Evolutionary conservation across 768 basidiomycete species (phyloP).

Genomic region (Gelatoporia subvermispora): DNA sequence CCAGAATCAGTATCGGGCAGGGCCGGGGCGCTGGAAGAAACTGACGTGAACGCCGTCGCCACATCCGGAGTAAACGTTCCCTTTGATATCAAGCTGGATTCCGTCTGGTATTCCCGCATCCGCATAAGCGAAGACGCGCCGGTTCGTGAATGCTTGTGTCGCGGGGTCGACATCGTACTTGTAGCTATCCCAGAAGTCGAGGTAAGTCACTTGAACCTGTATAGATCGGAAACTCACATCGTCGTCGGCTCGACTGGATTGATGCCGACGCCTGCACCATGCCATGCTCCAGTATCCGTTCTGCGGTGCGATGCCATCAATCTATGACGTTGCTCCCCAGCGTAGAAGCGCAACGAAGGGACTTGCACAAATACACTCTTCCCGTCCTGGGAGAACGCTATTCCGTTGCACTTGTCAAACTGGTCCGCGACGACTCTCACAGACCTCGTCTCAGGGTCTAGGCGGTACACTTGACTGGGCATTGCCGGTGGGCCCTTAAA

Average conservation of each 20-base stretch:
- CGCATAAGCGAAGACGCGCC: constrained; percentile 61
- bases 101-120: constrained; percentile 69
- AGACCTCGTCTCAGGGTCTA: constrained; percentile 59
- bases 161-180: constrained; percentile 60
- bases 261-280: constrained; percentile 42
- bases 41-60: constrained; percentile 67
- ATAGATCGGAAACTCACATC: constrained; percentile 40
- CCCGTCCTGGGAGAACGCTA: constrained; percentile 67
- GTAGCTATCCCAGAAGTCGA: constrained; percentile 38
- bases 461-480: constrained; percentile 75
- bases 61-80: constrained; percentile 64
- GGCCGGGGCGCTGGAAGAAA: not conserved
- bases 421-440: constrained; percentile 73
- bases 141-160: constrained; percentile 50
- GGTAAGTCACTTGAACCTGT: not conserved
- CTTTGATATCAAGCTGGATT: constrained; percentile 54
- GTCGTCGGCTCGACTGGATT: constrained; percentile 62
- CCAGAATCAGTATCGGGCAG: not conserved
- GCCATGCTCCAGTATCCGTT: constrained; percentile 45
- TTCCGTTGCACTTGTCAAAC: constrained; percentile 70
- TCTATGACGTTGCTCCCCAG: constrained; percentile 1
- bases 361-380: constrained; percentile 59
- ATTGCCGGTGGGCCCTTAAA: constrained; percentile 65
- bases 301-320: constrained; percentile 26
- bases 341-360: not conserved